Conservation (phyloP, 352 stramenopile genomes). For the Globisporangium echinulatum region DNA sequence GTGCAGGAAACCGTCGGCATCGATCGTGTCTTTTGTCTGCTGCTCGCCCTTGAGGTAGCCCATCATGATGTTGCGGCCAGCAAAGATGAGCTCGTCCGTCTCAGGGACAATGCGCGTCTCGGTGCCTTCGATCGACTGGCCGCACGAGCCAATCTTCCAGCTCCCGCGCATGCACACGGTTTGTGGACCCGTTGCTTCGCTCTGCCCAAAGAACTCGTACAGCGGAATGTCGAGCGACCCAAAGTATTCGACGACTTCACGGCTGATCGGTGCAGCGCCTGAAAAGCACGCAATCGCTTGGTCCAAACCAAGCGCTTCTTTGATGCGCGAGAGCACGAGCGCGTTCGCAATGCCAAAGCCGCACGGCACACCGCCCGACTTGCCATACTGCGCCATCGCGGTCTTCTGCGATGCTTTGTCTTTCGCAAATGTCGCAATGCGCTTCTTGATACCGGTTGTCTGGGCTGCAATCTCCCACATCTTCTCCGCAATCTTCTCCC, state of each 20-base stretch:
- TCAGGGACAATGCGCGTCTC: slow-evolving; percentile 47
- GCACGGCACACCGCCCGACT: slow-evolving; percentile 80
- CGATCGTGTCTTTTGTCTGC: slow-evolving; percentile 86
- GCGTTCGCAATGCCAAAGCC: slow-evolving; percentile 87
- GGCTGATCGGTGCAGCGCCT: slow-evolving; percentile 88
- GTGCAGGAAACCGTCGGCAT: slow-evolving; percentile 91
- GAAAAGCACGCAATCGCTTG: slow-evolving; percentile 71
- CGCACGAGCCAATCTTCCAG: slow-evolving; percentile 89
- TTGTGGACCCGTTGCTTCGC: slow-evolving; percentile 85
- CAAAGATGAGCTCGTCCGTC: slow-evolving; percentile 73
- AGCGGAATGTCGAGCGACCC: slow-evolving; percentile 92
- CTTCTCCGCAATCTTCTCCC: slow-evolving; percentile 92
- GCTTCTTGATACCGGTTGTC: slow-evolving; percentile 90
- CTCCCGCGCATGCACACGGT: slow-evolving; percentile 63
- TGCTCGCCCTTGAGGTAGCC: slow-evolving; percentile 80
- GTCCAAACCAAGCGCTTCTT: slow-evolving; percentile 88
- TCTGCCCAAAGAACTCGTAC: slow-evolving; percentile 93
- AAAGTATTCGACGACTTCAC: slow-evolving; percentile 94
- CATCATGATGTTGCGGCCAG: slow-evolving; percentile 87
- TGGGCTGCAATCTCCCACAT: slow-evolving; percentile 78
- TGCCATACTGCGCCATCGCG: slow-evolving; percentile 76
- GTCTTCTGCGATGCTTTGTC: slow-evolving; percentile 73
- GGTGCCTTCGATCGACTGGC: slow-evolving; percentile 66
- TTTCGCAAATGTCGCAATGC: slow-evolving; percentile 89
- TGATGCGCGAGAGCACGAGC: slow-evolving; percentile 83